Conservation (phyloP, 495 filamentous ascomycete genomes). For the Hyaloscypha finlandica region DNA sequence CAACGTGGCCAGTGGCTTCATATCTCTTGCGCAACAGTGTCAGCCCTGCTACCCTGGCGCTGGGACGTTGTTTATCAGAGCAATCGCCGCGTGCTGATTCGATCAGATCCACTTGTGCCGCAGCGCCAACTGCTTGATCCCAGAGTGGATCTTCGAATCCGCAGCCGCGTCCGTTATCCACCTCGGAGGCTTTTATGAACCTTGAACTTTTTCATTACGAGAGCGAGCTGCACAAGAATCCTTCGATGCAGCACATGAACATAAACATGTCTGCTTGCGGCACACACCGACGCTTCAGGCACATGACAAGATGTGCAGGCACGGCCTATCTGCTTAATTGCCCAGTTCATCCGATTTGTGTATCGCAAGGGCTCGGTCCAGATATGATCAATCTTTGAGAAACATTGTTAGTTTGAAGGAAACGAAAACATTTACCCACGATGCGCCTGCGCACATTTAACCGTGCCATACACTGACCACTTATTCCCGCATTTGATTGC, state of each 20-base stretch:
- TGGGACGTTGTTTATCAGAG: conserved; percentile 25
- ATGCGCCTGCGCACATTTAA: conserved; percentile 3
- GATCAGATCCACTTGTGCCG: conserved; percentile 10
- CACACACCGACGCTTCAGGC: background rate
- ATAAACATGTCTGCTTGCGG: background rate
- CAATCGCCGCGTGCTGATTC: conserved; percentile 20
- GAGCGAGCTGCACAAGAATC: background rate
- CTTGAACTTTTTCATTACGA: background rate
- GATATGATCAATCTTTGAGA: conserved; percentile 10
- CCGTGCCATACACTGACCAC: background rate
- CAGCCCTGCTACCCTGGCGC: conserved; percentile 21
- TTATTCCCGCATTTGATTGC: conserved; percentile 4
- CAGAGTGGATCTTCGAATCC: conserved; percentile 22
- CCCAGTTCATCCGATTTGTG: background rate
- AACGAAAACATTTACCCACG: conserved; percentile 17
- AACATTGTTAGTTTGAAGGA: conserved; percentile 12
- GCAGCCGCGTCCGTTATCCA: background rate
- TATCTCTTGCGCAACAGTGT: conserved; percentile 20
- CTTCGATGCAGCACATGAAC: background rate
- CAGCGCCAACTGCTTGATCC: background rate
- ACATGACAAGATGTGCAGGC: background rate
- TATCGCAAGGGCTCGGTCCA: background rate
- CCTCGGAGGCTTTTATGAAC: background rate
- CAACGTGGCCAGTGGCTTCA: conserved; percentile 31
- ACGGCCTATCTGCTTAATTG: background rate